phyloP scores from a whole-genome alignment of 768 basidiomycete genomes.

The Trametes sanguinea region DNA sequence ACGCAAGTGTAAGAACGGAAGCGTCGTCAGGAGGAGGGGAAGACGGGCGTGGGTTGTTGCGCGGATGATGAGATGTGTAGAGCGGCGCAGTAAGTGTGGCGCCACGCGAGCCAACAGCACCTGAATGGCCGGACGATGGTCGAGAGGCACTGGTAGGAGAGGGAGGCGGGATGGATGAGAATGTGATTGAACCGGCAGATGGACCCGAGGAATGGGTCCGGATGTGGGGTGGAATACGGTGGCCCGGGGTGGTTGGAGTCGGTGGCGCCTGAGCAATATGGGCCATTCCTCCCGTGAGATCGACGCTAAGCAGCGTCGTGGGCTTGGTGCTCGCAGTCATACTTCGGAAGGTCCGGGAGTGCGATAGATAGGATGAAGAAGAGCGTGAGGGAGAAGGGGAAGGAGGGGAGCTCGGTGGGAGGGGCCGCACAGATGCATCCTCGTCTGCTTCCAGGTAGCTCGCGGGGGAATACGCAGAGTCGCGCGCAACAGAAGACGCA shows the following conservation, averaged over 20 bases:
- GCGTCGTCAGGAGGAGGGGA: conserved; percentile 92
- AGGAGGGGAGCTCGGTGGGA: conserved; percentile 86
- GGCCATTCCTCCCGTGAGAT: conserved; percentile 80
- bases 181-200: conserved; percentile 65
- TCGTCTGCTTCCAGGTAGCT: conserved; percentile 87
- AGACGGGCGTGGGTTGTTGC: conserved; percentile 92
- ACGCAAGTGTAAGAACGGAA: conserved; percentile 89
- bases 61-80: conserved; percentile 90
- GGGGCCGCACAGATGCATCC: conserved; percentile 87
- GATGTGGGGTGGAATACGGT: conserved; percentile 59
- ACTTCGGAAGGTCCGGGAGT: conserved; percentile 79
- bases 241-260: conserved; percentile 54
- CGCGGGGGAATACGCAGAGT: conserved; percentile 79
- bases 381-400: conserved; percentile 85
- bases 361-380: conserved; percentile 81
- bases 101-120: conserved; percentile 27
- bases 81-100: conserved; percentile 75
- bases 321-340: conserved; percentile 91
- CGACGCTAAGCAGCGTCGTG: conserved; percentile 90
- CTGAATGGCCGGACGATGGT: conserved; percentile 38
- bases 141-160: conserved; percentile 41
- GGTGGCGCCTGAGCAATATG: conserved; percentile 87
- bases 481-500: conserved; percentile 63
- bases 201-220: conserved; percentile 62
- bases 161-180: conserved; percentile 65